Evolutionary conservation across 352 stramenopile species (phyloP).

Genomic region (Elongisporangium prolatum): DNA sequence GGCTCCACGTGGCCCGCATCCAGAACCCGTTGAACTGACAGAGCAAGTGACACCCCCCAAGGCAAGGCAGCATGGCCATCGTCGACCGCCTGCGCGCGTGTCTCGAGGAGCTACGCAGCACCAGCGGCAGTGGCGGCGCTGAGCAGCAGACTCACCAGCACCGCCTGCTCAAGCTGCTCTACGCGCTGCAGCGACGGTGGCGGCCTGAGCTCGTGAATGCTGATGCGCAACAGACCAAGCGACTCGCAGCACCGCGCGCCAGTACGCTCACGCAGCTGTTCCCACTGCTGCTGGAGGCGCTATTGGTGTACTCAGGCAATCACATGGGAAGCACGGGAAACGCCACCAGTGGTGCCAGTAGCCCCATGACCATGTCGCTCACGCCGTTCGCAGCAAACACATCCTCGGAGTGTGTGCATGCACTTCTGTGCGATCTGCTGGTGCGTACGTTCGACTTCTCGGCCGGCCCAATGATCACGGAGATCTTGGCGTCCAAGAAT

Average conservation of each 20-base stretch:
- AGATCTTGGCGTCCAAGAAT: conserved; percentile 46
- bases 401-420: conserved; percentile 58
- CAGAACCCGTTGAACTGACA: neutral
- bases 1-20: neutral
- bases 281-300: conserved; percentile 52
- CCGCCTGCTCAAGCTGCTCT: conserved; percentile 48
- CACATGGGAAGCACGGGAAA: conserved; percentile 20
- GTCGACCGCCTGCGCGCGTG: conserved; percentile 28
- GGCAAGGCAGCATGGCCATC: neutral
- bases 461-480: conserved; percentile 43
- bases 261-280: conserved; percentile 47
- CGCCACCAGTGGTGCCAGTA: conserved; percentile 16
- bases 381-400: conserved; percentile 39
- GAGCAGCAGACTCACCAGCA: conserved; percentile 30
- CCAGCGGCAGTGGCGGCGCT: conserved; percentile 20
- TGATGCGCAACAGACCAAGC: conserved; percentile 6
- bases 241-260: conserved; percentile 12
- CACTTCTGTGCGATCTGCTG: conserved; percentile 67
- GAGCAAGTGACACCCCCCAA: neutral
- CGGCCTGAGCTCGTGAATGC: conserved; percentile 25
- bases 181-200: conserved; percentile 56
- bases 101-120: conserved; percentile 39
- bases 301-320: conserved; percentile 63
- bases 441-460: conserved; percentile 74
- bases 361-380: conserved; percentile 44